A percentile compares a stretch with the other conserved stretches of the same genome.
phyloP scores from a whole-genome alignment of 495 filamentous ascomycete genomes.

The Hypoxylon perforatum region DNA sequence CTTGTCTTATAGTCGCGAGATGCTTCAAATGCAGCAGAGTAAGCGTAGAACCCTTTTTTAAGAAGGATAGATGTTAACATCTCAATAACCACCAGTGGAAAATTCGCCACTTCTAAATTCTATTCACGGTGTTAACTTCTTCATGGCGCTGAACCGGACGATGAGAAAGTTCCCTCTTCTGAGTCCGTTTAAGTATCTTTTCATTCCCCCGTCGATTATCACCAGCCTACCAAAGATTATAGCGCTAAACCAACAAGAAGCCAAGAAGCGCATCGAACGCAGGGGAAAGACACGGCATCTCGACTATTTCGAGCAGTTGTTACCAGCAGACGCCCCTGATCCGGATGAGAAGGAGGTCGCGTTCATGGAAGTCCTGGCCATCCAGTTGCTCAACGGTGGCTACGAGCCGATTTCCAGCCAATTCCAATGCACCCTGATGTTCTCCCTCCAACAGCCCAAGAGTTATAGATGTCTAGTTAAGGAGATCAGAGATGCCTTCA shows the following conservation, averaged over 20 bases:
- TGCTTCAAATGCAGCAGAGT: no score
- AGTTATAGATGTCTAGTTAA: not conserved
- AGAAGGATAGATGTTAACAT: not conserved
- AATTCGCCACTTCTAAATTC: no score
- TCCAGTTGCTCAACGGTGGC: not conserved
- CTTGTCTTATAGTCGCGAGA: no score
- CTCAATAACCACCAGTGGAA: no score
- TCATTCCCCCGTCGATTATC: no score
- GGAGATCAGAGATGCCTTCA: not conserved
- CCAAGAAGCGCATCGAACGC: not conserved
- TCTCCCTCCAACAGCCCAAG: not conserved
- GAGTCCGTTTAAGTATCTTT: no score
- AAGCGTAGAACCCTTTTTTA: not conserved
- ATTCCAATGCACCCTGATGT: not conserved
- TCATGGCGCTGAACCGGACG: no score
- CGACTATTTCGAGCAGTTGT: not conserved
- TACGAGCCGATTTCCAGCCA: not conserved
- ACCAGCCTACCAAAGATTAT: no score
- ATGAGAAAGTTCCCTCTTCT: no score
- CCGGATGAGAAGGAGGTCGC: not conserved
- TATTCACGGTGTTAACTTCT: no score
- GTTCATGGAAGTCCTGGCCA: not conserved
- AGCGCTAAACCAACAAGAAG: not conserved
- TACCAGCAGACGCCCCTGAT: not conserved
- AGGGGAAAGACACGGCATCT: not conserved